Evolutionary conservation across 2,329 filamentous ascomycete genomes (phyloP), one percentile per base, ranked within the genome.

Genomic region (Alternaria viburni): DNA sequence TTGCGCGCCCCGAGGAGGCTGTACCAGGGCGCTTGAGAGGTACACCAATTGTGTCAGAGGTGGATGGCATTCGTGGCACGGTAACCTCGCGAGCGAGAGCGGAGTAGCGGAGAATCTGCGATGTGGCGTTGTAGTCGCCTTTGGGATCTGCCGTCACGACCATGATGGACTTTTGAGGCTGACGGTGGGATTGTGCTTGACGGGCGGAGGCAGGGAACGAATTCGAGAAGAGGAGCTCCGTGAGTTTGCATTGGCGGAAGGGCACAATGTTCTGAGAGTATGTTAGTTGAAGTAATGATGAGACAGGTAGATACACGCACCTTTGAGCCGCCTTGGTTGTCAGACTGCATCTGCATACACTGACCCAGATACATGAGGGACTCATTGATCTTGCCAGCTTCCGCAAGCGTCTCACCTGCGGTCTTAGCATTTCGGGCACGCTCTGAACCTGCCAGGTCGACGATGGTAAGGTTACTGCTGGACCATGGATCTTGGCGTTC

Each of bases 331-430:
- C 86, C 90, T 46, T 90, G 89, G 30, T 90, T 86, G 71, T 95
- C 93, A 63, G 91, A 94, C 78, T 97, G 95, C 86, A 97, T 95
- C 77, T 98, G 95, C 72, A 99, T 86, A 77, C 96, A 99, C 76
- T 98, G 96, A 0, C 96, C 96, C 1, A 99, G 86, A 77, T 97
- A 98, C 96, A 99, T 99, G 76, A 99, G 83, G 75, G 93, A 97
- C 80, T 97, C 94, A 75, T 99, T 99, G 78, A 99, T 99, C 82
- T 98, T 98, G 57, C 96, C 96, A 36, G 95, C 96, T 82, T 99
- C 96, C 0, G 92, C 95, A 13, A 99, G 86, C 0, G 95, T 97
- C 5, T 93, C 90, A 12, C 96, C 96, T 0, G 93, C 92, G 0
- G 96, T 98, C 84, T 97, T 97, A 25, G 96, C 94, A 67, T 96